phyloP scores from a whole-genome alignment of 768 basidiomycete species.

The Russula brevipes region DNA sequence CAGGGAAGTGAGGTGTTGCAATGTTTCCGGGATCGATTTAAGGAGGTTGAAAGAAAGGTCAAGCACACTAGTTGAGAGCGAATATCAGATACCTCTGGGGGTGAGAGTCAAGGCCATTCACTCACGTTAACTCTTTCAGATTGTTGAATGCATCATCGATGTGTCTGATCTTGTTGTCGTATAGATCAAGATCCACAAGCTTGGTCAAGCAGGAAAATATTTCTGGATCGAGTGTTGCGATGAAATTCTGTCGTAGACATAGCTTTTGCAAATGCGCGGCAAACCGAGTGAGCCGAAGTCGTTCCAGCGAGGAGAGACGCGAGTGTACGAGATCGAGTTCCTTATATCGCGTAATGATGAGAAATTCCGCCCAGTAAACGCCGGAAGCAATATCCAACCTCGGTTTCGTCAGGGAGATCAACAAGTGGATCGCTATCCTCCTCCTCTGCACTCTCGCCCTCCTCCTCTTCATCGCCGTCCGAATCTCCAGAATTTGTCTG shows the following conservation, averaged over 20 bases:
- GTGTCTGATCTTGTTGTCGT: constrained; percentile 89
- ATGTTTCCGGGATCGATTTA: constrained; percentile 57
- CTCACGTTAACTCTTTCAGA: constrained; percentile 53
- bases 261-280: constrained; percentile 60
- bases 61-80: constrained; percentile 49
- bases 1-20: constrained; percentile 56
- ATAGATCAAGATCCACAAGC: constrained; percentile 88
- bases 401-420: constrained; percentile 79
- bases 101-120: constrained; percentile 4
- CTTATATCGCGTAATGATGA: constrained; percentile 38
- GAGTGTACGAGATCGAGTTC: constrained; percentile 84
- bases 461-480: constrained; percentile 53
- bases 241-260: constrained; percentile 83
- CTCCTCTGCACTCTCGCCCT: constrained; percentile 29
- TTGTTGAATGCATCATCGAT: constrained; percentile 61
- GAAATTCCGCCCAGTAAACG: not conserved
- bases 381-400: constrained; percentile 44
- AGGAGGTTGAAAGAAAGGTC: constrained; percentile 96
- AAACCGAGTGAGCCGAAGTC: constrained; percentile 71
- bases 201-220: constrained; percentile 60
- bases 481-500: constrained; percentile 31
- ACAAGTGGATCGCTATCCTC: constrained; percentile 55
- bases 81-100: not conserved
- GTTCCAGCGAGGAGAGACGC: constrained; percentile 61
- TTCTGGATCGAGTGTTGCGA: constrained; percentile 65